Percentiles rank a stretch among this genome's conserved stretches.
These are phyloP conservation scores for Sicyos edulis DNA, from an alignment of 306 rosid species.

Conservation along the genomic window DNA sequence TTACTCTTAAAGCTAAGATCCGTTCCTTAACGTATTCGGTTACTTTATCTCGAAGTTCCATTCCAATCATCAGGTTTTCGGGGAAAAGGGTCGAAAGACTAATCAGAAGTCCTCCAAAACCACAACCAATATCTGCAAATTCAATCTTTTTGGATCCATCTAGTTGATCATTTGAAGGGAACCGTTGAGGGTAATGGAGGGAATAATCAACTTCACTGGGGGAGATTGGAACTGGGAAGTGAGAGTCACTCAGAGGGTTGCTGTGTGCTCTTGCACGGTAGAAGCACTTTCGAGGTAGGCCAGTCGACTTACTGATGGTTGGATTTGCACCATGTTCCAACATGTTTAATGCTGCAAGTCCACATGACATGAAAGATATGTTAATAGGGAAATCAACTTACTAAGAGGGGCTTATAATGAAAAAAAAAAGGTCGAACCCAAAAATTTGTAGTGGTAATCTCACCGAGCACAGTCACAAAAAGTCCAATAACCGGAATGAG, in stretches of 20 bases:
- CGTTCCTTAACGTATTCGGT: conserved; percentile 91
- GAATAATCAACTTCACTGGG: conserved; percentile 70
- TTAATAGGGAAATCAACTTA: not conserved
- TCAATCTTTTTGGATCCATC: conserved; percentile 45
- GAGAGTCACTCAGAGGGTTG: conserved; percentile 94
- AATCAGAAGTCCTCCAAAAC: conserved; percentile 89
- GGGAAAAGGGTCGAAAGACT: conserved; percentile 85
- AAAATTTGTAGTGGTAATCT: too few relatives aligned
- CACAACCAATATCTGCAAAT: conserved; percentile 96
- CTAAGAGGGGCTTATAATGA: not conserved
- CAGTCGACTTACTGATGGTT: conserved; percentile 70
- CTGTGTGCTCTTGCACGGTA: conserved; percentile 96
- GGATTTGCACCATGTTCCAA: conserved; percentile 47
- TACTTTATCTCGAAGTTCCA: conserved; percentile 94
- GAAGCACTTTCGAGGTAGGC: conserved; percentile 92
- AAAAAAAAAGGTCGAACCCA: too few relatives aligned
- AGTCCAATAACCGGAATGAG: too few relatives aligned
- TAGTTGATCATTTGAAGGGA: conserved; percentile 39
- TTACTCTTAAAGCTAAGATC: conserved; percentile 52
- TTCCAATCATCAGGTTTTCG: conserved; percentile 78
- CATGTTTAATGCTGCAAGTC: conserved; percentile 37
- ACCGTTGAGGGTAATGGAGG: conserved; percentile 62
- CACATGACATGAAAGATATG: not conserved
- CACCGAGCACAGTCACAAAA: too few relatives aligned
- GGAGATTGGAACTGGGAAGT: conserved; percentile 75